Evolutionary conservation across 352 stramenopile species (phyloP), one percentile per base, ranked within the genome.

Genomic region (Hyaloperonospora brassicae): DNA sequence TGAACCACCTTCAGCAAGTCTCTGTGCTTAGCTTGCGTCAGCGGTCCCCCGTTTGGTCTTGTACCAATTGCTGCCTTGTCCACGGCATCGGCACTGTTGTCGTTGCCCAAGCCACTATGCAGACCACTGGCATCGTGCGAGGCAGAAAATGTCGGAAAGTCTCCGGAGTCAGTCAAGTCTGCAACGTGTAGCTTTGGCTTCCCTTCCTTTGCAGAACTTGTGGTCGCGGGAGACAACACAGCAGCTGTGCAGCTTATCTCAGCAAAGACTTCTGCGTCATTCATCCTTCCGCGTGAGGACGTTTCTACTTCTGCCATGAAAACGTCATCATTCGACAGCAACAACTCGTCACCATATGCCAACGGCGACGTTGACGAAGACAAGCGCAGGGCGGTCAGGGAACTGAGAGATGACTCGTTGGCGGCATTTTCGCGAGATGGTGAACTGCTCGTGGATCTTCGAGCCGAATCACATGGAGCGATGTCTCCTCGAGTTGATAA

Each of bases 341-440:
- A 43, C 31, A 72, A 55, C 13, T 76, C 57, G 34, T 64, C 64
- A 24, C 71, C 64, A 54, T 69, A 61, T 11, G 52, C 52, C 55
- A 62, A 59, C 10, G 57, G 68, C 1, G 63, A 63, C 25, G 59
- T 61, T 22, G 54, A 57, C 36, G 48, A 53, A 46, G 53, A 35
- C 12, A 50, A 38, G 8, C 36, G 27, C 41, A 55, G 59, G 17
- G 23, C 13, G 49, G 40, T 44, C 22, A 55, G 11, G 2, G 49
- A 46, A 24, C 45, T 69, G 42, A 48, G 27, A 40, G 38, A 43
- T 31, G 57, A 52, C 14, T 55, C 50, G 36, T 14, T 27, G 27
- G 52, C 47, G 38, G 5, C 11, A 35, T 44, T 59, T 52, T 64
- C 56, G 24, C 27, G 49, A 7, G 41, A 57, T 39, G 54, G 46